phyloP scores from a whole-genome alignment of 305 asterid genomes.

The Fraxinus paxiana region DNA sequence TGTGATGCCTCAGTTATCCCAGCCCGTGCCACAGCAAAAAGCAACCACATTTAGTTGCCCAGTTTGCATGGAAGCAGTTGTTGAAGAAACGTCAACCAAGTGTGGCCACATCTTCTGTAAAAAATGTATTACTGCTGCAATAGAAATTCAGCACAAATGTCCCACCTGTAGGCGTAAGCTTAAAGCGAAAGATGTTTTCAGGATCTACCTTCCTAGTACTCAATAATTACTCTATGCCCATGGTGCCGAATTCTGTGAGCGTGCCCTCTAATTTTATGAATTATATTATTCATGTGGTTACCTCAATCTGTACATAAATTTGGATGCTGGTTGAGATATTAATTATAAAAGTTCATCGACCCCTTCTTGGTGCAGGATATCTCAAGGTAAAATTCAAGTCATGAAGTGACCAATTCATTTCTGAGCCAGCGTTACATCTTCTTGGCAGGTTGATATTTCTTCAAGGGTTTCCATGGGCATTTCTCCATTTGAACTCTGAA shows the following conservation, averaged over 20 bases:
- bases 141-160: background rate
- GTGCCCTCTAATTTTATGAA: background rate
- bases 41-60: background rate
- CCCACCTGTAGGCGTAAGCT: background rate
- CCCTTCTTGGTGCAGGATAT: background rate
- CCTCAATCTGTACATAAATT: background rate
- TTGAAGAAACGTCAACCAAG: slow-evolving; percentile 7
- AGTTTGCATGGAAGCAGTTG: slow-evolving; percentile 1
- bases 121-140: background rate
- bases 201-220: background rate
- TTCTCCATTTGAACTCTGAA: background rate
- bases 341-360: background rate
- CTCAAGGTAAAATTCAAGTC: background rate
- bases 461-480: background rate
- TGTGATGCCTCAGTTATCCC: background rate
- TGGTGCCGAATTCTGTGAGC: background rate
- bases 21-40: background rate
- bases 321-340: background rate
- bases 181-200: background rate
- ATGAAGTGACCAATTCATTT: background rate
- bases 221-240: background rate
- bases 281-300: background rate
- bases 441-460: background rate
- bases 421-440: background rate
- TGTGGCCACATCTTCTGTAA: slow-evolving; percentile 14